Conservation (phyloP, 129 eudicot genomes). For the Tanacetum coccineum region DNA sequence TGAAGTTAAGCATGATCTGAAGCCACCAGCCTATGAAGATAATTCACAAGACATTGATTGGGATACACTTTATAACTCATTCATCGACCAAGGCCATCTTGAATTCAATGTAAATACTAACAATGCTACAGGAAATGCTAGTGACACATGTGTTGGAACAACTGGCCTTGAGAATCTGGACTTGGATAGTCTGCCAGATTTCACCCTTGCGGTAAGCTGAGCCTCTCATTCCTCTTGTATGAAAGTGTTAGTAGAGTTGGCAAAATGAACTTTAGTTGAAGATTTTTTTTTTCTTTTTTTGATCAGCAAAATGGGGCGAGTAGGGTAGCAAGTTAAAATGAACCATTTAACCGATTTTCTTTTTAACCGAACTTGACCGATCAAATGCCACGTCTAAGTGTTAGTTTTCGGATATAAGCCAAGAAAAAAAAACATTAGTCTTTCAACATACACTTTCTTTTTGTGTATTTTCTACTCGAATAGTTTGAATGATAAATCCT, state of each 20-base stretch:
- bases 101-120: slow-evolving; percentile 2
- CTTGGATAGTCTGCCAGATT: slow-evolving; percentile 52
- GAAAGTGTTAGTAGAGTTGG: too few relatives aligned
- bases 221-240: slow-evolving; percentile 10
- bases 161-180: slow-evolving; percentile 52
- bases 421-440: neutral
- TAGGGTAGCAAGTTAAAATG: too few relatives aligned
- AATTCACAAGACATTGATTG: slow-evolving; percentile 35
- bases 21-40: slow-evolving; percentile 26
- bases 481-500: slow-evolving; percentile 2
- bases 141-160: slow-evolving; percentile 20
- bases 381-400: too few relatives aligned
- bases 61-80: slow-evolving; percentile 17
- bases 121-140: slow-evolving; percentile 7
- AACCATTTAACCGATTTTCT: too few relatives aligned
- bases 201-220: slow-evolving; percentile 45
- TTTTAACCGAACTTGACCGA: too few relatives aligned
- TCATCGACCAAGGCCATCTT: slow-evolving; percentile 35
- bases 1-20: slow-evolving; percentile 27
- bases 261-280: too few relatives aligned
- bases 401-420: too few relatives aligned
- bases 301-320: too few relatives aligned
- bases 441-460: neutral
- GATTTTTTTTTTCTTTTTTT: too few relatives aligned
- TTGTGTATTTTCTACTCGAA: neutral